phyloP scores from a whole-genome alignment of 176 grass and related monocot genomes.

The bread wheat (Triticum aestivum) region DNA sequence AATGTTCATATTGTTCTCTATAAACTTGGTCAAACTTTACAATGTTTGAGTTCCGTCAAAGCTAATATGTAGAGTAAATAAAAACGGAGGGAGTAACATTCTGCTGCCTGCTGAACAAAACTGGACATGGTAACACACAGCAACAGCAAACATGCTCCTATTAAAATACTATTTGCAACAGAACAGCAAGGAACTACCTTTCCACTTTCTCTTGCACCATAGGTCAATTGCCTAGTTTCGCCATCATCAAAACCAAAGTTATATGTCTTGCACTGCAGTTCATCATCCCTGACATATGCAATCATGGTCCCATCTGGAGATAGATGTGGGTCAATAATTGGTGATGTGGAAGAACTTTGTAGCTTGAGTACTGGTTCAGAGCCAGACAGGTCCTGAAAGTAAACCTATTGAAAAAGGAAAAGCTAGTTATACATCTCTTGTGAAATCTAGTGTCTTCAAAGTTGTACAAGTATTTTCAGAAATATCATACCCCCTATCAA shows the following conservation, averaged over 20 bases:
- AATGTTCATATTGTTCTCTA: no score
- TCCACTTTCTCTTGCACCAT: constrained; percentile 68
- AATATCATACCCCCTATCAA: constrained; percentile 8
- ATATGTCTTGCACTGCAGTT: constrained; percentile 48
- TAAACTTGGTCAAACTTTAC: no score
- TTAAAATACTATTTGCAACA: constrained; percentile 5
- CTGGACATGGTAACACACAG: not conserved
- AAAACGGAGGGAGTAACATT: not conserved
- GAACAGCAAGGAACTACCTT: constrained; percentile 52
- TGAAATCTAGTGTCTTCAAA: constrained; percentile 8
- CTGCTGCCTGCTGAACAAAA: constrained; percentile 21
- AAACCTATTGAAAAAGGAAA: constrained; percentile 60
- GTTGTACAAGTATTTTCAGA: not conserved
- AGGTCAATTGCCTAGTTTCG: constrained; percentile 75
- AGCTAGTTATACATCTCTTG: not conserved
- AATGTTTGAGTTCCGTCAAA: no score
- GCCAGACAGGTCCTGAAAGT: constrained; percentile 91
- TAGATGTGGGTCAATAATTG: constrained; percentile 90
- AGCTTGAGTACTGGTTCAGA: constrained; percentile 87
- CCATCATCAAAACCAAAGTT: constrained; percentile 51
- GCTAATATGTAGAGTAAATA: no score
- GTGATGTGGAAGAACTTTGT: constrained; percentile 62
- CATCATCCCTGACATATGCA: constrained; percentile 86
- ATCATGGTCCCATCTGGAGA: constrained; percentile 93
- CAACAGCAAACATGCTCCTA: not conserved